Evolutionary conservation across 2,329 filamentous ascomycete species (phyloP), one percentile per base, ranked within the genome.

Genomic region (Fusarium tricinctum): DNA sequence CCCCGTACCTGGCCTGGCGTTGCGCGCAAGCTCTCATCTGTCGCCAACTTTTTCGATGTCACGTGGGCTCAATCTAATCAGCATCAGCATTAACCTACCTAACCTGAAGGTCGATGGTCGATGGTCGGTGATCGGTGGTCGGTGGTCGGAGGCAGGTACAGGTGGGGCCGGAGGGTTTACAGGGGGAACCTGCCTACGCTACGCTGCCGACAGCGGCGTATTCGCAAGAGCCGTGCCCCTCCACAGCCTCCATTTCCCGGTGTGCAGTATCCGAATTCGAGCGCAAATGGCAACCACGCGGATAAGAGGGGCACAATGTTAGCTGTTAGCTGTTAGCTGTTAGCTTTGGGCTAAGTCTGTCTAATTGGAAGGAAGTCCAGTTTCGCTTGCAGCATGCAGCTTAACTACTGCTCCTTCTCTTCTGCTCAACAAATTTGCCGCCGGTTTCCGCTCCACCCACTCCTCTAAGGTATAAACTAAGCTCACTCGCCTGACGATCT

Each of bases 41-140:
- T 67, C 56, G 63, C 71, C 71, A 73, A 74, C 71, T 74, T 74
- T 74, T 74, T 74, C 63, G 70, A 73, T 63, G 70, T 74, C 72
- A 74, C 72, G 72, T 74, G 72, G 15, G 70, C 63, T 63, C 40
- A 50, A 23, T 54, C 45, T 53, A 30, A 47, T 39, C 26, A 22
- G 45, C 28, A 12, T 10, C 3, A 13, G 2, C 6, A n/a, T 8
- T 9, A 8, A 5, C 6, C 15, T 15, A 47, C n/a, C 19, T 23
- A 53, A 30, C 28, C 28, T 13, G 3, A 30, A n/a, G 35, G 35
- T 38, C 35, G 35, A 17, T 5, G 40, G 23, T 30, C 38, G 35
- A 17, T 2, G 40, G 23, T 30, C 38, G 38, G 48, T n/a, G n/a
- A n/a, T n/a, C 35, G 35, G 35, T 5, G 40, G 23, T 30, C 38